Evolutionary conservation across 495 filamentous ascomycete genomes (phyloP).

Genomic region (Rusavskia elegans): DNA sequence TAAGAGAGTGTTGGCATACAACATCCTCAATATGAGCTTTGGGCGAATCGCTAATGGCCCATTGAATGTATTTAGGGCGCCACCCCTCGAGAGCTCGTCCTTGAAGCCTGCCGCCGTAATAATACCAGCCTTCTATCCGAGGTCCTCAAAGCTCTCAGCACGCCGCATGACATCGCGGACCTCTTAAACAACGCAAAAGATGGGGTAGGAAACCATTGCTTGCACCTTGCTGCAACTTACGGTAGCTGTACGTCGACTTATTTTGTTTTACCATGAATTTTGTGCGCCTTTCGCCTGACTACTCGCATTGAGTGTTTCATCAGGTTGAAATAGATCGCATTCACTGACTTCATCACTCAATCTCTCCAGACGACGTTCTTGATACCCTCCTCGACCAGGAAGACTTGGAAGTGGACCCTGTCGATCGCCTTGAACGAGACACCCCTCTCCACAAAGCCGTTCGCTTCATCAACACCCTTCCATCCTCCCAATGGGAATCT

Average conservation of each 20-base stretch:
- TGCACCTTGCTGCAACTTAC: conserved; percentile 74
- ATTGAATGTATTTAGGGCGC: conserved; percentile 46
- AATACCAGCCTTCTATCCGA: conserved; percentile 68
- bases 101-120: conserved; percentile 88
- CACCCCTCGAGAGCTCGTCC: conserved; percentile 63
- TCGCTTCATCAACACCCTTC: conserved; percentile 54
- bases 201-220: conserved; percentile 66
- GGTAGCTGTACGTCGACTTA: conserved; percentile 63
- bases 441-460: conserved; percentile 85
- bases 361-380: conserved; percentile 63
- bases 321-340: background rate
- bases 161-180: conserved; percentile 41
- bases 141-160: conserved; percentile 26
- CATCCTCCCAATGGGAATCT: conserved; percentile 3
- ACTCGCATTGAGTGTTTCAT: too few relatives aligned
- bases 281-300: too few relatives aligned
- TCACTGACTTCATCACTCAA: background rate
- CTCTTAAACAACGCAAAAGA: conserved; percentile 76
- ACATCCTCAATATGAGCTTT: too few relatives aligned
- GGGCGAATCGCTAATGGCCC: too few relatives aligned
- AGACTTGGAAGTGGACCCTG: conserved; percentile 83
- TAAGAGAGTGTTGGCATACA: background rate
- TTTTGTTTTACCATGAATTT: too few relatives aligned
- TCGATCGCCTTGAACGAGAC: conserved; percentile 66
- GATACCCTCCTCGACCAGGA: conserved; percentile 88